These are phyloP conservation scores for Lindgomyces ingoldianus DNA, from an alignment of 495 filamentous ascomycete genomes.

Conservation along the genomic window DNA sequence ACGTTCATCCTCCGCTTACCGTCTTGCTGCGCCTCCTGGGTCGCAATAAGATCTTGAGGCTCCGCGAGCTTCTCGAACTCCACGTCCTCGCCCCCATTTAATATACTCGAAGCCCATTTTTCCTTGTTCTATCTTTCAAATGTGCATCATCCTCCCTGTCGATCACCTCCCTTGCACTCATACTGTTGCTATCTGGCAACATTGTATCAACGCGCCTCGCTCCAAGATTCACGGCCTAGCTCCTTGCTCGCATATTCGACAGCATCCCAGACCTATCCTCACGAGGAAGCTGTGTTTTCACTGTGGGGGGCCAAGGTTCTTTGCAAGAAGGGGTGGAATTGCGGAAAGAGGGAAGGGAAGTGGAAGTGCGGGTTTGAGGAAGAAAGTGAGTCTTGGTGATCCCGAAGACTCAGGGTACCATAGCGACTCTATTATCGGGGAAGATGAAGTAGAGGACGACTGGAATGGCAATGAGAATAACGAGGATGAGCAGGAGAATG, in stretches of 20 bases:
- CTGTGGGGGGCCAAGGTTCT: conserved; percentile 21
- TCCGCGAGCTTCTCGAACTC: neutral
- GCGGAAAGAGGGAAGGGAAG: conserved; percentile 14
- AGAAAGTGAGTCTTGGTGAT: conserved; percentile 4
- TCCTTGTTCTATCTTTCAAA: too few relatives aligned
- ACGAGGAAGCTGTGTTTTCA: conserved; percentile 26
- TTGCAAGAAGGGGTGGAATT: conserved; percentile 21
- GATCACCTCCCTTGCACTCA: conserved; percentile 28
- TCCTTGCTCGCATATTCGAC: conserved; percentile 17
- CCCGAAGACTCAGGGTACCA: conserved; percentile 24
- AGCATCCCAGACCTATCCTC: conserved; percentile 26
- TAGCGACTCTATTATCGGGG: conserved; percentile 22
- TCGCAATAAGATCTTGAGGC: neutral
- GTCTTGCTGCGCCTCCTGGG: neutral
- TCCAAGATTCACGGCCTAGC: neutral
- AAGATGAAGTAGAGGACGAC: conserved; percentile 14
- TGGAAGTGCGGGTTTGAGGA: neutral
- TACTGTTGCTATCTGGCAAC: conserved; percentile 27
- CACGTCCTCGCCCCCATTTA: neutral
- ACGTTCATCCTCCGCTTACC: too few relatives aligned
- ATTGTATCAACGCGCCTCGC: conserved; percentile 17
- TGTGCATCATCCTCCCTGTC: conserved; percentile 32
- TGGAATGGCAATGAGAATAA: too few relatives aligned
- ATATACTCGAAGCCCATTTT: too few relatives aligned
- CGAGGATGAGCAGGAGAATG: neutral